These are phyloP conservation scores for Blakeslea trispora DNA, from an alignment of 371 early-diverging fungal genomes.

Conservation along the genomic window DNA sequence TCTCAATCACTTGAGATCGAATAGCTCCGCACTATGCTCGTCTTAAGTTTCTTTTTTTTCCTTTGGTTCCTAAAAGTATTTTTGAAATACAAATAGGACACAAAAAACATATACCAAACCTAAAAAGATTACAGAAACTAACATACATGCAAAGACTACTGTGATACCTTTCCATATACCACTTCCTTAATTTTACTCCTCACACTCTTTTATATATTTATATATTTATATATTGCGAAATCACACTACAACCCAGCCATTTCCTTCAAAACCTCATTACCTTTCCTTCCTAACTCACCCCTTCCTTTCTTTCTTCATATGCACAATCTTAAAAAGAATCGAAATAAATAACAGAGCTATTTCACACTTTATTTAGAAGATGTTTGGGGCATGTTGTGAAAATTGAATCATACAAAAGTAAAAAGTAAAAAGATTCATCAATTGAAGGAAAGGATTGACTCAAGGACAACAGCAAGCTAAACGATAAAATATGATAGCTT, in stretches of 20 bases:
- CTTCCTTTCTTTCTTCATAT: too few species aligned
- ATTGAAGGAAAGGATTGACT: too few species aligned
- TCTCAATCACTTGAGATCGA: conserved; percentile 5
- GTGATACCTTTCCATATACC: not conserved
- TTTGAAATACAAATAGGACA: not conserved
- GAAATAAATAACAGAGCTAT: not conserved
- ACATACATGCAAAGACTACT: not conserved
- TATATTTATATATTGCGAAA: not conserved
- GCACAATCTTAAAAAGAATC: too few species aligned
- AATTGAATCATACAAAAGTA: too few species aligned
- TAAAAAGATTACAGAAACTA: not conserved
- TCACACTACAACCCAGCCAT: too few species aligned
- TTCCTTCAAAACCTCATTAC: not conserved
- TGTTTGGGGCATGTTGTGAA: too few species aligned
- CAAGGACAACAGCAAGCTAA: too few species aligned
- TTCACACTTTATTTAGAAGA: too few species aligned
- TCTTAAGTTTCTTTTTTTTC: not conserved
- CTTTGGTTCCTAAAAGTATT: not conserved
- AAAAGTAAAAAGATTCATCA: too few species aligned
- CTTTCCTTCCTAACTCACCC: not conserved
- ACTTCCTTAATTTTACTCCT: not conserved
- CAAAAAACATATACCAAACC: not conserved
- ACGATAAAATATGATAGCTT: too few species aligned
- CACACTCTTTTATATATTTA: not conserved
- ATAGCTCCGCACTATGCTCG: not conserved